These are phyloP conservation scores for Metschnikowia colocasiae DNA, from an alignment of 805 yeast species.

Conservation along the genomic window DNA sequence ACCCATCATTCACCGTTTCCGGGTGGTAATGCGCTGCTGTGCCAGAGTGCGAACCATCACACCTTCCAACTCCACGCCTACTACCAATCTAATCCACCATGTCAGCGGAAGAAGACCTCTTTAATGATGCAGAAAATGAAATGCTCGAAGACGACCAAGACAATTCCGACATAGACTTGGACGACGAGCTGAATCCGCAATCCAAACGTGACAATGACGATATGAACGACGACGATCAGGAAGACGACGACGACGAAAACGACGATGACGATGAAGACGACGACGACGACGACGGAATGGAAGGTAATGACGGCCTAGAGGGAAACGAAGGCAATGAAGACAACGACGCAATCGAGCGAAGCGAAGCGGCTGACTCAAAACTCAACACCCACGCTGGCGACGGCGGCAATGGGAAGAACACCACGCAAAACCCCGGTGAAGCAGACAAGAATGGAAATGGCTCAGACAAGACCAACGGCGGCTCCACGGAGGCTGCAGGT, in stretches of 20 bases:
- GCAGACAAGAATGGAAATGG: conserved; percentile 5
- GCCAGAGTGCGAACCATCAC: neutral
- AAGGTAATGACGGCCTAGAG: neutral
- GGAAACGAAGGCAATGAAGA: neutral
- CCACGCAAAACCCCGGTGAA: conserved; percentile 20
- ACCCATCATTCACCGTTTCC: neutral
- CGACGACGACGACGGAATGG: conserved; percentile 12
- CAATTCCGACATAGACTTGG: conserved; percentile 17
- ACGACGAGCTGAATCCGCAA: conserved; percentile 15
- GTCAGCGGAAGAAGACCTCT: conserved; percentile 22
- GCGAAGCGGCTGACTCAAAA: neutral
- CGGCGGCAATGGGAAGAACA: conserved; percentile 3
- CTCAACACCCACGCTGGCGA: neutral
- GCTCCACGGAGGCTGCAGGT: neutral
- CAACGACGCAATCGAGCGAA: neutral
- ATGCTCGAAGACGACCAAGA: conserved; percentile 16
- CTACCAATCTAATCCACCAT: conserved; percentile 4
- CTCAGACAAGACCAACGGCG: neutral
- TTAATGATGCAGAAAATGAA: conserved; percentile 20
- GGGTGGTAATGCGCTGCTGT: neutral
- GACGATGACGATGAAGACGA: conserved; percentile 17
- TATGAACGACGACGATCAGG: conserved; percentile 22
- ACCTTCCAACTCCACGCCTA: neutral
- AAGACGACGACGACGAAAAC: conserved; percentile 17
- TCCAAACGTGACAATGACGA: conserved; percentile 24